phyloP scores from a whole-genome alignment of 2,329 filamentous ascomycete genomes.

The Xylaria sp. region DNA sequence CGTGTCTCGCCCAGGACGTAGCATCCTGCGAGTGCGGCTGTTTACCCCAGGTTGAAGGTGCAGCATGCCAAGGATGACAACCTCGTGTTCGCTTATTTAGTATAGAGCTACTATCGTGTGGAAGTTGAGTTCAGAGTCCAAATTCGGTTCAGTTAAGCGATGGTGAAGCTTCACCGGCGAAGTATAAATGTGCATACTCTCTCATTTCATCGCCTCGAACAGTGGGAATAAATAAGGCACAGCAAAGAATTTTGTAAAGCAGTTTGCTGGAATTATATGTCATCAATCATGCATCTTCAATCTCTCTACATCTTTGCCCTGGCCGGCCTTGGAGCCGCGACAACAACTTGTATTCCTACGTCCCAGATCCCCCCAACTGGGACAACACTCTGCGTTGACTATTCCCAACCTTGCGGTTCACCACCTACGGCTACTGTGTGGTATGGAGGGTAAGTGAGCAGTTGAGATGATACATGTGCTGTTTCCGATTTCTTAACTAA shows the following conservation, averaged over 20 bases:
- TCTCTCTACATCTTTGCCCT: slow-evolving; percentile 26
- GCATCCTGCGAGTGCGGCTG: neutral
- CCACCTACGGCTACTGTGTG: slow-evolving; percentile 39
- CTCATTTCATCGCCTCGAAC: neutral
- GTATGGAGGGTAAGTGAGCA: slow-evolving; percentile 35
- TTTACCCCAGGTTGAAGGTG: slow-evolving; percentile 22
- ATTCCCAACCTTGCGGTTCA: slow-evolving; percentile 39
- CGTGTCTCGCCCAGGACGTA: neutral
- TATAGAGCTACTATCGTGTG: neutral
- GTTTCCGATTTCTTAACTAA: neutral
- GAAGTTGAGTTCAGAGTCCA: slow-evolving; percentile 1
- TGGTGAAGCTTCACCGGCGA: neutral
- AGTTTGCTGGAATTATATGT: neutral
- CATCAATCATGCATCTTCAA: slow-evolving; percentile 29
- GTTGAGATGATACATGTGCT: neutral
- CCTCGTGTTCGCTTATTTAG: slow-evolving; percentile 33
- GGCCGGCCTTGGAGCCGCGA: slow-evolving; percentile 26
- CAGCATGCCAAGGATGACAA: slow-evolving; percentile 29
- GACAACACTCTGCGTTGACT: slow-evolving; percentile 41
- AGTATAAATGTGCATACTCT: slow-evolving; percentile 21
- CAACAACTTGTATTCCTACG: neutral
- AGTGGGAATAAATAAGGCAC: neutral
- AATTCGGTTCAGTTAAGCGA: slow-evolving; percentile 24
- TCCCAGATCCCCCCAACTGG: slow-evolving; percentile 12
- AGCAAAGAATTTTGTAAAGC: neutral